phyloP scores from a whole-genome alignment of 208 protist genomes.

The Leishmania aethiopica region DNA sequence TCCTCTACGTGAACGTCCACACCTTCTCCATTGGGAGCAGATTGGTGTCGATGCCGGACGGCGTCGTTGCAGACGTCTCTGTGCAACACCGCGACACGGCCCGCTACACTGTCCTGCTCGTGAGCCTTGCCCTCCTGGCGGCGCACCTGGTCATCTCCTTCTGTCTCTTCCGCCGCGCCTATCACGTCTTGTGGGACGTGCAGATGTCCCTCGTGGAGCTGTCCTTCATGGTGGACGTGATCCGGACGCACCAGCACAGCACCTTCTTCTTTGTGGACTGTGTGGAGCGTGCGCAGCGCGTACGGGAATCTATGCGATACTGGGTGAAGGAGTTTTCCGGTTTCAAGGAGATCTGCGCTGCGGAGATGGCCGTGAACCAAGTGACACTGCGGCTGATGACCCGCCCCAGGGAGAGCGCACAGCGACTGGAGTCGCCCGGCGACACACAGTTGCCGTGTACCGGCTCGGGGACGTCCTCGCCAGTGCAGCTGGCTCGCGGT shows the following conservation, averaged over 20 bases:
- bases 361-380: slow-evolving; percentile 16
- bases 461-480: not conserved
- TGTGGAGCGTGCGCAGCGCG: slow-evolving; percentile 8
- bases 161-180: slow-evolving; percentile 4
- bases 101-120: slow-evolving; percentile 27
- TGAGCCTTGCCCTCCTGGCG: slow-evolving; percentile 14
- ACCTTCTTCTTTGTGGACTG: slow-evolving; percentile 24
- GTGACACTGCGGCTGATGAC: slow-evolving; percentile 5
- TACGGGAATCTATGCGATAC: slow-evolving; percentile 9
- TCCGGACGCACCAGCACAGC: not conserved
- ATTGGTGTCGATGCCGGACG: not conserved
- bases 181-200: slow-evolving; percentile 4
- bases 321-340: slow-evolving; percentile 16
- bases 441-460: not conserved
- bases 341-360: slow-evolving; percentile 11
- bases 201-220: slow-evolving; percentile 6
- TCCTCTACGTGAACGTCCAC: slow-evolving; percentile 32
- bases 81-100: slow-evolving; percentile 12
- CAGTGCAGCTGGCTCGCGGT: not conserved
- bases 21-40: not conserved
- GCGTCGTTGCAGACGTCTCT: not conserved
- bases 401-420: not conserved
- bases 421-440: not conserved
- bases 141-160: slow-evolving; percentile 7
- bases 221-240: slow-evolving; percentile 11